A percentile compares a stretch with the other conserved stretches of the same genome.
These are phyloP conservation scores for Bauhinia variegata DNA, from an alignment of 306 rosid species.

Conservation along the genomic window DNA sequence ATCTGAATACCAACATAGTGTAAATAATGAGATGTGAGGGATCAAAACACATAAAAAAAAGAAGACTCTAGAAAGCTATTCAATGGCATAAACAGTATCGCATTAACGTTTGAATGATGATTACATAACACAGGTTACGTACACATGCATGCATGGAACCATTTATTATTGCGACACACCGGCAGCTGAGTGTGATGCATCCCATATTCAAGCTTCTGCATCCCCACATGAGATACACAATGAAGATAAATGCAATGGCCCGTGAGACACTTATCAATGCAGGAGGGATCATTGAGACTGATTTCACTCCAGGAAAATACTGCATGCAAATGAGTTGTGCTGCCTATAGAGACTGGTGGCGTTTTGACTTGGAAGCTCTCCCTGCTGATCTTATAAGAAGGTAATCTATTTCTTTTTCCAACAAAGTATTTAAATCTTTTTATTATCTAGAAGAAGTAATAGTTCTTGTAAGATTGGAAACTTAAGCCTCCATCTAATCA, in stretches of 20 bases:
- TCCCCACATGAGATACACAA: slow-evolving; percentile 49
- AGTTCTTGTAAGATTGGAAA: no score
- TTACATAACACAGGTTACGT: slow-evolving; percentile 39
- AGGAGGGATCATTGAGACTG: slow-evolving; percentile 36
- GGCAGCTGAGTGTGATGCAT: slow-evolving; percentile 56
- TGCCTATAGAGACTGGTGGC: slow-evolving; percentile 47
- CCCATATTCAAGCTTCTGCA: slow-evolving; percentile 50
- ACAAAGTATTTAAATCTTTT: no score
- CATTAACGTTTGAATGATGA: no score
- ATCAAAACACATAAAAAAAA: no score
- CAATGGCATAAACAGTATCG: no score
- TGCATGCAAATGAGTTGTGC: slow-evolving; percentile 45
- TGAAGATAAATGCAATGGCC: slow-evolving; percentile 42
- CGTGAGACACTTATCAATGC: slow-evolving; percentile 44
- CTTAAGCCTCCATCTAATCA: no score
- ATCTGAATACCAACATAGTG: no score
- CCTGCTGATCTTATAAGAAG: slow-evolving; percentile 52
- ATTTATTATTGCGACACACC: slow-evolving; percentile 46
- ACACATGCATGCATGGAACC: slow-evolving; percentile 52
- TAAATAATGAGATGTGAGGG: no score
- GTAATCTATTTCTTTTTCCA: slow-evolving; percentile 9
- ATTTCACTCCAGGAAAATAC: slow-evolving; percentile 42
- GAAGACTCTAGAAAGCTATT: no score
- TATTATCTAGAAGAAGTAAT: no score
- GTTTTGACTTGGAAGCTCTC: slow-evolving; percentile 41